Percentiles rank a stretch among this genome's conserved stretches.
Conservation (phyloP, 2,329 filamentous ascomycete genomes). For the Pseudocercospora pini-densiflorae region DNA sequence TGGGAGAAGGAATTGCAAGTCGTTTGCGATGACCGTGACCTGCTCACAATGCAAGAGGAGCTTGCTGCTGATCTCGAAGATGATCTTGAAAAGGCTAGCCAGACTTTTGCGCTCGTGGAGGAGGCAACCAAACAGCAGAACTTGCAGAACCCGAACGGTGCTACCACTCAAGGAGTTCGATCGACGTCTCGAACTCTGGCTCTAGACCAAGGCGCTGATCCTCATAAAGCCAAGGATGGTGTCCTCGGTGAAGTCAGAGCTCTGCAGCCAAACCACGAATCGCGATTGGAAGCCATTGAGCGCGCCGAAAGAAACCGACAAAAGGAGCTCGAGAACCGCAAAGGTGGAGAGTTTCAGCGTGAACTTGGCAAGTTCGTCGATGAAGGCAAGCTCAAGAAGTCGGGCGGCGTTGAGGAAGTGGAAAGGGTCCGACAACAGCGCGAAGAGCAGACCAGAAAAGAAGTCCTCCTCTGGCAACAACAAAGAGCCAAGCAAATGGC, state of each 20-base stretch:
- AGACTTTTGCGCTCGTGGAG: slow-evolving; percentile 94
- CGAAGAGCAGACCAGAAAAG: slow-evolving; percentile 82
- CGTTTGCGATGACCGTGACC: slow-evolving; percentile 92
- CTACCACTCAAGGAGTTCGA: slow-evolving; percentile 40
- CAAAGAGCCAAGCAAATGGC: slow-evolving; percentile 50
- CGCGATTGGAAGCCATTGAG: slow-evolving; percentile 91
- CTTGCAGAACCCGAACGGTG: slow-evolving; percentile 63
- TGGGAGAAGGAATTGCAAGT: slow-evolving; percentile 98
- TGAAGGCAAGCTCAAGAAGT: slow-evolving; percentile 93
- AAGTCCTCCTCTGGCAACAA: slow-evolving; percentile 65
- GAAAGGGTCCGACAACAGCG: slow-evolving; percentile 82
- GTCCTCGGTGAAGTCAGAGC: slow-evolving; percentile 92
- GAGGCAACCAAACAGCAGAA: slow-evolving; percentile 97
- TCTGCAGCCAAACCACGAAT: slow-evolving; percentile 91
- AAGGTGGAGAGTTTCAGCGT: slow-evolving; percentile 77
- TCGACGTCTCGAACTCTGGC: slow-evolving; percentile 37
- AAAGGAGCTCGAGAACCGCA: slow-evolving; percentile 80
- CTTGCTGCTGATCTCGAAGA: slow-evolving; percentile 89
- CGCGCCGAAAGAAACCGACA: slow-evolving; percentile 91
- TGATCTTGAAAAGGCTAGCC: slow-evolving; percentile 90
- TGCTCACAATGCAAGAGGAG: slow-evolving; percentile 95
- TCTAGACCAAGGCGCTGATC: slow-evolving; percentile 64
- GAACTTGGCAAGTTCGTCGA: slow-evolving; percentile 85
- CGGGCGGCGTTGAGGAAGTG: slow-evolving; percentile 90
- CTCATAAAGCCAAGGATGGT: slow-evolving; percentile 82